These are phyloP conservation scores for Dioscorea alata DNA, from an alignment of 106 monocot genomes.

Conservation along the genomic window DNA sequence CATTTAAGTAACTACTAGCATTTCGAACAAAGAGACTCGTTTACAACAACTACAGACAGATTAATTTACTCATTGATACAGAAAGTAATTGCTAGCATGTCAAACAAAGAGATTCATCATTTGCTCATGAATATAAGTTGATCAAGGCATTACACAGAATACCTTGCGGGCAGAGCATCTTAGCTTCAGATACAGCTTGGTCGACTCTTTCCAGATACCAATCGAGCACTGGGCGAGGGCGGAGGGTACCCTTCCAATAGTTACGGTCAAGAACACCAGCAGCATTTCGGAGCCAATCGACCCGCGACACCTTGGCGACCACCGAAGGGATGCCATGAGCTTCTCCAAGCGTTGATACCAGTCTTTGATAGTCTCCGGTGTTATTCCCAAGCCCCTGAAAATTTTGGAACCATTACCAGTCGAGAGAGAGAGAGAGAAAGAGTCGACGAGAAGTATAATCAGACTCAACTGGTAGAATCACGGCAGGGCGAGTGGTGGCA, in stretches of 20 bases:
- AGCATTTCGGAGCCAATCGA: slow-evolving; percentile 91
- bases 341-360: slow-evolving; percentile 34
- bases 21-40: too few relatives aligned
- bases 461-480: slow-evolving; percentile 64
- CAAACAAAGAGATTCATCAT: too few relatives aligned
- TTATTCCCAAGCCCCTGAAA: slow-evolving; percentile 90
- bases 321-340: slow-evolving; percentile 39
- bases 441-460: not conserved
- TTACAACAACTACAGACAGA: too few relatives aligned
- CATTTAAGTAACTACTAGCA: too few relatives aligned
- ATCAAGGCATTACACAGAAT: too few relatives aligned
- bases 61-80: too few relatives aligned
- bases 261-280: slow-evolving; percentile 58
- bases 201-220: slow-evolving; percentile 85
- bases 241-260: slow-evolving; percentile 85
- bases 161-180: slow-evolving; percentile 10
- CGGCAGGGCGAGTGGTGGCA: slow-evolving; percentile 37
- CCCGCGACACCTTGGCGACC: slow-evolving; percentile 64
- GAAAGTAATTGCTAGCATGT: too few relatives aligned
- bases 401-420: not conserved
- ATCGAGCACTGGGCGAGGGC: slow-evolving; percentile 69
- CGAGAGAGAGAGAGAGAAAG: not conserved
- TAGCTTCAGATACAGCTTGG: slow-evolving; percentile 50
- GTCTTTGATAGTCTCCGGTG: slow-evolving; percentile 51
- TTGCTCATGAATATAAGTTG: too few relatives aligned